Evolutionary conservation across 805 yeast species (phyloP).

Genomic region (Wickerhamiella occidentalis): DNA sequence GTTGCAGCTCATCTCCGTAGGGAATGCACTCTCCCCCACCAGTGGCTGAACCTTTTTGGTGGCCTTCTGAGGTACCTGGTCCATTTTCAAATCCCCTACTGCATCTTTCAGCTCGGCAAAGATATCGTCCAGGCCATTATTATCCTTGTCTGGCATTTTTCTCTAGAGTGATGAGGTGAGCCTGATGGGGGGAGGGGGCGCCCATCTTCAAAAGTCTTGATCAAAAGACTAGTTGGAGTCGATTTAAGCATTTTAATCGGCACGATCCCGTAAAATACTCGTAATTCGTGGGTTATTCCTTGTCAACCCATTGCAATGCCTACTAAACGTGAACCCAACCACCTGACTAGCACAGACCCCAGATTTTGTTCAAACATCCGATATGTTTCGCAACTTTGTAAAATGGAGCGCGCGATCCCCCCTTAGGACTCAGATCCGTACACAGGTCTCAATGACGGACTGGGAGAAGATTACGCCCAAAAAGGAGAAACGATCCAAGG

Average conservation of each 20-base stretch:
- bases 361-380: no score
- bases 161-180: neutral
- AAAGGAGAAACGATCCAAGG: constrained; percentile 30
- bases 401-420: neutral
- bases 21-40: constrained; percentile 22
- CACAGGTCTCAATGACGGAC: constrained; percentile 35
- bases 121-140: constrained; percentile 15
- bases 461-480: constrained; percentile 66
- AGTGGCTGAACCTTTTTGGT: neutral
- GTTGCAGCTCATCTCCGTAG: constrained; percentile 51
- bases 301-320: no score
- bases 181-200: no score
- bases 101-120: constrained; percentile 19
- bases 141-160: constrained; percentile 9
- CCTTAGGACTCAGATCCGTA: neutral
- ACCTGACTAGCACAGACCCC: neutral
- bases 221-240: no score
- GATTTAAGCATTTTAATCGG: no score
- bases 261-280: no score
- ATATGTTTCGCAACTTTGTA: neutral
- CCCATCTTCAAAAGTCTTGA: no score
- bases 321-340: no score
- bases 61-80: constrained; percentile 4
- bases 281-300: no score
- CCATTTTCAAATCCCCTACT: constrained; percentile 17